phyloP scores from a whole-genome alignment of 1,284 basidiomycete species.

The Leccinum subfulvum region DNA sequence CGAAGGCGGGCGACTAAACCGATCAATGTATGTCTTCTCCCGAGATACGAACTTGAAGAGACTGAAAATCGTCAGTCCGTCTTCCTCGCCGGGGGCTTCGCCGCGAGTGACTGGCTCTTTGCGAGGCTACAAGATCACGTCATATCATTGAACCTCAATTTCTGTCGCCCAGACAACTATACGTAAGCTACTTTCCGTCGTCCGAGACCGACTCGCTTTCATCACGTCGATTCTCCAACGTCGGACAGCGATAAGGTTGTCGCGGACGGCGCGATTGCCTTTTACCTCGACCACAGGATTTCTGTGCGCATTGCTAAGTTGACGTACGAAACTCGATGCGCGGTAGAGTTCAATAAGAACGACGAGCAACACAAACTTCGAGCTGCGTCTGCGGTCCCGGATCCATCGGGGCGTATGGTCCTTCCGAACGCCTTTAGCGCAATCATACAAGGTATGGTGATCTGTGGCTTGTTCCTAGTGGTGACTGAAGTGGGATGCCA shows the following conservation, averaged over 20 bases:
- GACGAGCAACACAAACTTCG: constrained; percentile 35
- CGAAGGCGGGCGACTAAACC: constrained; percentile 22
- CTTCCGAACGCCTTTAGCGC: constrained; percentile 34
- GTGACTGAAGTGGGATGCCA: constrained; percentile 18
- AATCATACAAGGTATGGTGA: constrained; percentile 35
- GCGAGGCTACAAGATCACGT: constrained; percentile 29
- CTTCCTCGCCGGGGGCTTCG: constrained; percentile 43
- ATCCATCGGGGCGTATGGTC: constrained; percentile 33
- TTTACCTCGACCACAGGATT: constrained; percentile 38
- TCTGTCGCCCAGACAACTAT: constrained; percentile 46
- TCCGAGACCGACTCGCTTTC: neutral
- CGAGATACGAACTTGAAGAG: neutral
- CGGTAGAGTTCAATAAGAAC: constrained; percentile 26
- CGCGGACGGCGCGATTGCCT: constrained; percentile 37
- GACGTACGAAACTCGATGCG: constrained; percentile 36
- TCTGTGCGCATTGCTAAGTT: constrained; percentile 35
- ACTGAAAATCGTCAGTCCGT: constrained; percentile 25
- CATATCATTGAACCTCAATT: constrained; percentile 29
- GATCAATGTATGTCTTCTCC: constrained; percentile 25
- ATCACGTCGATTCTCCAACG: neutral
- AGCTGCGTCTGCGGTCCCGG: constrained; percentile 20
- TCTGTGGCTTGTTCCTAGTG: neutral
- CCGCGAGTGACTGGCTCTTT: constrained; percentile 40
- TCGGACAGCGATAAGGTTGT: constrained; percentile 33
- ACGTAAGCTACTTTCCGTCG: constrained; percentile 34